phyloP scores from a whole-genome alignment of 2,329 filamentous ascomycete genomes.

The Beauveria australis region DNA sequence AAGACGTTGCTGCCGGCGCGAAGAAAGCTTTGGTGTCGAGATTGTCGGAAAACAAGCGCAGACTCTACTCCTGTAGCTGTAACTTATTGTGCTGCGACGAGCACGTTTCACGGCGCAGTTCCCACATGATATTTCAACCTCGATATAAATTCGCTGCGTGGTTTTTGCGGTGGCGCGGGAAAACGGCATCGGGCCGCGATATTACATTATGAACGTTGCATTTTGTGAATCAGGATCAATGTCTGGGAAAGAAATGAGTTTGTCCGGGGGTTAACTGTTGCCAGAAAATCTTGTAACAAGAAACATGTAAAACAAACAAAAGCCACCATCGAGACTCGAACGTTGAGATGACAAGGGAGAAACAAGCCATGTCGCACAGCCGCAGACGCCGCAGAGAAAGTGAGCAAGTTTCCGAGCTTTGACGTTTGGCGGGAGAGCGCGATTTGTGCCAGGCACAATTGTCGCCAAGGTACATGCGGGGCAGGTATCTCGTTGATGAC shows the following conservation, averaged over 20 bases:
- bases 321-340: not conserved
- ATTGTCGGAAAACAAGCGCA: not conserved
- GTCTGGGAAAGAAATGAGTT: not conserved
- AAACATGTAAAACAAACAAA: not conserved
- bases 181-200: not conserved
- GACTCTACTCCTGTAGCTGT: not conserved
- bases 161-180: slow-evolving; percentile 3
- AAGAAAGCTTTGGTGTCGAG: not conserved
- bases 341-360: not conserved
- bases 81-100: not conserved
- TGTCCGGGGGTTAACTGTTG: not conserved
- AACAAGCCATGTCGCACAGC: slow-evolving; percentile 5
- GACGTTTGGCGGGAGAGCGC: slow-evolving; percentile 1
- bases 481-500: not conserved
- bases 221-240: slow-evolving; percentile 1
- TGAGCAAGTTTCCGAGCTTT: slow-evolving; percentile 11
- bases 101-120: not conserved
- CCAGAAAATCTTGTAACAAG: not conserved
- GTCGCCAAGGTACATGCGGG: not conserved
- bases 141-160: not conserved
- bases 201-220: not conserved
- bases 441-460: slow-evolving; percentile 5
- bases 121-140: too few species aligned
- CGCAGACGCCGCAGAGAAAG: not conserved
- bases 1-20: not conserved